Evolutionary conservation across 805 yeast species (phyloP), one percentile per base, ranked within the genome.

Genomic region (Hanseniaspora thailandica): DNA sequence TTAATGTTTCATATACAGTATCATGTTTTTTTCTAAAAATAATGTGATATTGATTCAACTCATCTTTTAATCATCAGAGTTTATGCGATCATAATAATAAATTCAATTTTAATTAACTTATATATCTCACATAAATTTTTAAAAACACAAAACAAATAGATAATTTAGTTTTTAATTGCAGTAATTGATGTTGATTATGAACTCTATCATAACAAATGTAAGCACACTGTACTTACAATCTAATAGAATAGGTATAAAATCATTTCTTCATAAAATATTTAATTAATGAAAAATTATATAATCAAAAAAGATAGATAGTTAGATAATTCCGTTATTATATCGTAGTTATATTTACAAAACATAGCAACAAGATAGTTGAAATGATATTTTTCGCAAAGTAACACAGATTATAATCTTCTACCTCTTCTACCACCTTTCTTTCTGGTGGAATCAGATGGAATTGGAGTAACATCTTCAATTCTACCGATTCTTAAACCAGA

Each of bases 371-470:
- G 30, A 44, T 23, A 28, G 47, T n/a, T 38, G 45, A 15, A 31
- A 39, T 41, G 31, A 46, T 26, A 30, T n/a, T 47, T 31, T 49
- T 34, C 19, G 28, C n/a, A 47, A 19, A 41, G 22, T 15, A 35
- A 26, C n/a, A n/a, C 22, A 55, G 65, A 65, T 77, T 76, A 86
- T 78, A 89, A 84, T 86, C 99, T 88, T 84, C 98, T 90, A 90
- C 99, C 99, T 84, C 99, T 89, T 82, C 98, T 93, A 86, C 99
- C 99, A 87, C 98, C 98, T 95, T 93, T 94, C 87, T 90, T 86
- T 85, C 99, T 93, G 76, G 98, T 94, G 70, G 97, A 89, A 78
- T 93, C 99, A 66, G 98, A 93, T 76, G 99, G 99, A 69, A 93
- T 89, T 76, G 98, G 98, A 67, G 99, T 93, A 66, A 93, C 98